Conservation (phyloP, 805 yeast species). For the Candida sakaeoensis region DNA sequence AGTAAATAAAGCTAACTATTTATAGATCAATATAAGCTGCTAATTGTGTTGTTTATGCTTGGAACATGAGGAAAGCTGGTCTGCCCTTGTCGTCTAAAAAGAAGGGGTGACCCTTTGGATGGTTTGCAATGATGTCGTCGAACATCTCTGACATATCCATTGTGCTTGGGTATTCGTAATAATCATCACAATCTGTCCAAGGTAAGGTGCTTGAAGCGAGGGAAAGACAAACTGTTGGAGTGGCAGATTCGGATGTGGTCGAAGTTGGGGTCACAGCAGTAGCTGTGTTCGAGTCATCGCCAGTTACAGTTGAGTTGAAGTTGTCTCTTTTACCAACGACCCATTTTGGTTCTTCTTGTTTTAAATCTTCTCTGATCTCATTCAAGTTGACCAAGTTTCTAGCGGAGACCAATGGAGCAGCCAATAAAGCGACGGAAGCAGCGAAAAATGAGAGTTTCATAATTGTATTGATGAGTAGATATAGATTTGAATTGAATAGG, state of each 20-base stretch:
- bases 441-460: constrained; percentile 1
- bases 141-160: neutral
- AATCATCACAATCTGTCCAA: neutral
- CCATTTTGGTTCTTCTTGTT: neutral
- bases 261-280: neutral
- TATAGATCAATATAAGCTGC: too few species aligned
- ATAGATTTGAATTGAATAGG: too few species aligned
- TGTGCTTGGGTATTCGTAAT: neutral
- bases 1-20: constrained; percentile 1
- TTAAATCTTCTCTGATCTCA: neutral
- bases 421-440: neutral
- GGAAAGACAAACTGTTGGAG: neutral
- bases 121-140: too few species aligned
- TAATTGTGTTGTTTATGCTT: neutral
- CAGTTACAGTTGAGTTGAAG: neutral
- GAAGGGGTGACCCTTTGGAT: too few species aligned
- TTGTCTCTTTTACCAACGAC: neutral
- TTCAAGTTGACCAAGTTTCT: neutral
- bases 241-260: neutral
- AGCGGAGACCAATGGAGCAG: neutral
- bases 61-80: neutral
- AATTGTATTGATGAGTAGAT: neutral
- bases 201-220: neutral
- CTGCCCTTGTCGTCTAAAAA: too few species aligned
- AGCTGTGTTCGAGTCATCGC: neutral